These are phyloP conservation scores for Saururus chinensis DNA, from an alignment of 164 flowering plant species.

Conservation along the genomic window DNA sequence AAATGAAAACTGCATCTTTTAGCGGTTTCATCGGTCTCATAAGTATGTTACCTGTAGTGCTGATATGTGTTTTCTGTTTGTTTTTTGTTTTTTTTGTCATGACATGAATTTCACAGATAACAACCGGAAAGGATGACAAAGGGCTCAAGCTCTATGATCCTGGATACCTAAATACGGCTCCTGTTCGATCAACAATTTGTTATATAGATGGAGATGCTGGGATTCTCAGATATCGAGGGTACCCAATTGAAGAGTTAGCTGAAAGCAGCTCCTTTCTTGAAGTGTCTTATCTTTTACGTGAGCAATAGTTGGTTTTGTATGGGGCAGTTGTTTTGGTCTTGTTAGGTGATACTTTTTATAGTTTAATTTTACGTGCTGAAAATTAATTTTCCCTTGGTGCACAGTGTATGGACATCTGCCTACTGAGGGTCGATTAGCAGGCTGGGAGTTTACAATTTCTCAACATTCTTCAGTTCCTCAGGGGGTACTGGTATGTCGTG, in stretches of 20 bases:
- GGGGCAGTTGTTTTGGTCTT: background rate
- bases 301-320: background rate
- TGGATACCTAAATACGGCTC: conserved; percentile 94
- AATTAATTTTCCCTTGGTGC: background rate
- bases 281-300: conserved; percentile 85
- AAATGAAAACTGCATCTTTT: too few relatives aligned
- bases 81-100: background rate
- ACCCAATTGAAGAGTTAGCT: conserved; percentile 95
- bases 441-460: conserved; percentile 91
- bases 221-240: conserved; percentile 89
- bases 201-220: conserved; percentile 99
- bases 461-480: conserved; percentile 99
- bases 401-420: conserved; percentile 94
- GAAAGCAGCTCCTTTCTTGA: conserved; percentile 82
- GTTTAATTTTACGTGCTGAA: background rate
- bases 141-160: conserved; percentile 96
- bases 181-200: conserved; percentile 84
- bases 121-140: conserved; percentile 72
- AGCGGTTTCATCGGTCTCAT: too few relatives aligned
- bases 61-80: background rate
- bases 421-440: conserved; percentile 67
- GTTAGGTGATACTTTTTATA: background rate
- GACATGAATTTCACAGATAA: background rate
- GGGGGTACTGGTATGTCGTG: conserved; percentile 61
- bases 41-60: too few relatives aligned